Base-by-base conservation (phyloP, 2,329 filamentous ascomycete genomes). In the Magnaporthiopsis rhizophila region DNA sequence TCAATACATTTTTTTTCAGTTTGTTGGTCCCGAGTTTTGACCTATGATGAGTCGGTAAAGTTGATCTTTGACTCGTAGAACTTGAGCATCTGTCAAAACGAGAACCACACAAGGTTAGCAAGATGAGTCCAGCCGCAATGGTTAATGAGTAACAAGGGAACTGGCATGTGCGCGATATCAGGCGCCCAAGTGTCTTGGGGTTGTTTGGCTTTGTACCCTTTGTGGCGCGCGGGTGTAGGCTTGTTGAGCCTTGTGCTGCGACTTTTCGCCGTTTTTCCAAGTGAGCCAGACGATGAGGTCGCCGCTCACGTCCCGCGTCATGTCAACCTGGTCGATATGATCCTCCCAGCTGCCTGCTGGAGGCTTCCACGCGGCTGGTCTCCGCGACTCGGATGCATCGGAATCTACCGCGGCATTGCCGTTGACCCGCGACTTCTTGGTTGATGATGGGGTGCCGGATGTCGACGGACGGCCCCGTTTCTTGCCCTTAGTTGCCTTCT, bases 211-310 rank as follows among this genome's bases (percentile, higher is more conserved):
- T 8, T 77, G 64, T 73, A 89, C 89, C 82, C 88, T 90, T 72
- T 94, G 90, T 0, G 91, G 91, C 69, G 89, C 92, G 69, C 91
- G 88, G 70, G 86, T 83, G 70, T 93, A 90, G 9, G 92, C 82
- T 18, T 87, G 81, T 26, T 80, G 74, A 21, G 90, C 86, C 12
- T 85, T 81, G 70, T 94, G 90, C 71, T 90, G 87, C 0, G 63
- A 90, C 78, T 91, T 92, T 61, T 85, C 80, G 11, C 86, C 86
- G 66, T 89, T 86, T 69, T 86, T 88, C 90, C 91, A 94, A 15
- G 86, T 85, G 38, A 93, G 76, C 69, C 88, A 91, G 0, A 89
- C 89, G 38, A 86, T 81, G 18, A 91, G 78, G 65, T 81, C 82
- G 24, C 81, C 83, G 4, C 83, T 78, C 62, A 83, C 82, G 68